Percentiles rank a stretch among this genome's conserved stretches.
Conservation (phyloP, 1,284 basidiomycete species). For the Puccinia polysora region DNA sequence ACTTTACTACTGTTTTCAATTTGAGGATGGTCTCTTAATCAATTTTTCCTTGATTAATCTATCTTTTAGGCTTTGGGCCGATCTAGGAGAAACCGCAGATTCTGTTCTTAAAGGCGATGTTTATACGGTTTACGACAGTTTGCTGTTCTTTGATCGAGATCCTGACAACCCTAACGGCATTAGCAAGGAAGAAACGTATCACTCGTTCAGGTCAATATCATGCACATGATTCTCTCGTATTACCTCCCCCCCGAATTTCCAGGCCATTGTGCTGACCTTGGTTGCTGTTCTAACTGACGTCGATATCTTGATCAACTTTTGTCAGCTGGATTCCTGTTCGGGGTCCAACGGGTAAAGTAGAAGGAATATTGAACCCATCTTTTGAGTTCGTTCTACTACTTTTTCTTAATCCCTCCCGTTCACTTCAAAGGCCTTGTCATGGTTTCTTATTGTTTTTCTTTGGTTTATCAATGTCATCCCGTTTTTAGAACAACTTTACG, state of each 20-base stretch:
- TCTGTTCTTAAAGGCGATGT: conserved; percentile 32
- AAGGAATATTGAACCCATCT: conserved; percentile 43
- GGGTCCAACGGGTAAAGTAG: conserved; percentile 36
- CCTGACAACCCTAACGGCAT: conserved; percentile 32
- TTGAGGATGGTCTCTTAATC: not conserved
- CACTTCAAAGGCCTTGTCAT: not conserved
- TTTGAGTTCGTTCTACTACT: conserved; percentile 26
- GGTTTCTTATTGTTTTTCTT: not conserved
- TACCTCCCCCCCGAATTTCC: not conserved
- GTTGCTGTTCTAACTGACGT: not conserved
- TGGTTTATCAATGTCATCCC: not conserved
- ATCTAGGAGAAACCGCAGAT: conserved; percentile 33
- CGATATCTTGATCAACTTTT: not conserved
- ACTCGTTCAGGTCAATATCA: conserved; percentile 33
- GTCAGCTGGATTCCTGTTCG: conserved; percentile 41
- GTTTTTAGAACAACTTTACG: conserved; percentile 30
- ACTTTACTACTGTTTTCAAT: not conserved
- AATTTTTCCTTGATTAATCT: not conserved
- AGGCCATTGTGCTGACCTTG: not conserved
- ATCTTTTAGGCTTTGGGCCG: conserved; percentile 28
- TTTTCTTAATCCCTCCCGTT: conserved; percentile 4
- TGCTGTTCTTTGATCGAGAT: conserved; percentile 40
- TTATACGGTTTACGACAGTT: conserved; percentile 39
- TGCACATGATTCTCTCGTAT: not conserved
- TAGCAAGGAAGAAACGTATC: conserved; percentile 38